Evolutionary conservation across 176 grass and related monocot species (phyloP), one percentile per base, ranked within the genome.

Genomic region (Ananas comosus): DNA sequence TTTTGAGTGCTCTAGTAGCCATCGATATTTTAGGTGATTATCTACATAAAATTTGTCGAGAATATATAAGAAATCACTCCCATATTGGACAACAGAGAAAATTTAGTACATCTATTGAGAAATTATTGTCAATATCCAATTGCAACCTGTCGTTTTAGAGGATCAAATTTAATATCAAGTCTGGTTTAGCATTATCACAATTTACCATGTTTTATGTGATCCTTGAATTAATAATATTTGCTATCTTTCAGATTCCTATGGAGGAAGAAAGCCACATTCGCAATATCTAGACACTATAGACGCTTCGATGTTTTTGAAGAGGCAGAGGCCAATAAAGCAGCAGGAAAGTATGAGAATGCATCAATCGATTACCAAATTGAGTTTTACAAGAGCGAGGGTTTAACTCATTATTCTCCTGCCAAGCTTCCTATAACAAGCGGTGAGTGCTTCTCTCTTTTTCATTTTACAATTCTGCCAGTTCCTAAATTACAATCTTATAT

Each of bases 231-330:
- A 50, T 14, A 77, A 63, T 77, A 53, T 66, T 49, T 73, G 47
- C 63, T 77, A 42, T 79, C 9, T 65, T 70, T 71, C 82, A 99
- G 95, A 84, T 99, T 94, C 85, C 85, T 99, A 69, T 99, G 95
- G 95, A 81, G 95, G 80, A 91, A 82, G 70, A 91, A 91, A 76
- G 70, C 83, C 29, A 99, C 80, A 66, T 82, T 99, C 14, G 87
- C 90, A 64, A 99, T 99, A 77, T 99, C 95, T 8, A 88, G 95
- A 70, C 95, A 99, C 72, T 99, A 99, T 83, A 91, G 82, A 64
- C 90, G 95, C 65, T 99, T 99, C 72, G 95, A 99, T 71, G 87
- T 99, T 65, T 99, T 91, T 82, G 95, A 99, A 65, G 95, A 99
- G 81, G 90, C 90, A 56, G 95, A 99, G 82, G 95, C 95, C 27